Evolutionary conservation across 208 protist genomes (phyloP), one percentile per base, ranked within the genome.

Genomic region (Crithidia expoeki): DNA sequence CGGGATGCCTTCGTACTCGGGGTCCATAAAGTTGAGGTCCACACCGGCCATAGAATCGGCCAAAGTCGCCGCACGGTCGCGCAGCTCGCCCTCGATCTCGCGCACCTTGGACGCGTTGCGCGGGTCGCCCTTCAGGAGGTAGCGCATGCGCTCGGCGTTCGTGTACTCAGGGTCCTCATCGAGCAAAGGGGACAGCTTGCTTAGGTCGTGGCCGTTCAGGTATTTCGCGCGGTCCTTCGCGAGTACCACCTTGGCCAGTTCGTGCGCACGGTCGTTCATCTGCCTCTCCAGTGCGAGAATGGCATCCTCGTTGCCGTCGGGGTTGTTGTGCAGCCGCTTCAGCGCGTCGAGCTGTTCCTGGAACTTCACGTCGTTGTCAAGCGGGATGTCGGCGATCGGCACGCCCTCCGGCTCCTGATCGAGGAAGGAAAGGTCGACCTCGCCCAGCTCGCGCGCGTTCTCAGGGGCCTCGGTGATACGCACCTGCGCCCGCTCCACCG

Each of bases 251-350:
- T 87, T 80, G 19, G 89, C 89, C 11, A 94, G 72, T 32, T 86
- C 81, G 53, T 88, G 79, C 5, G 81, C 80, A 32, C 85, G 72
- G 66, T 89, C 84, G 64, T 90, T 88, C 83, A 94, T 83, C 36
- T 70, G 68, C 40, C 89, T 73, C 79, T 93, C 85, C 74, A 88
- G 73, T 36, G 76, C 77, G 27, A 62, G 52, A 75, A 92, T 75
- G 2, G 87, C 62, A 9, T 46, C 61, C n/a, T 68, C 27, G 34
- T 93, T 90, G 50, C 60, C 63, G 19, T 51, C 52, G 16, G 72
- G 72, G 70, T 94, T 90, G 49, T 58, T 63, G 40, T 70, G 34
- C 12, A 81, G 80, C 70, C 75, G 80, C 23, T 66, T 65, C n/a
- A 93, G 79, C 49, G 52, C 68, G 33, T 86, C 83, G 46, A 88